These are phyloP conservation scores for Phlebiopsis flavidoalba DNA, from an alignment of 768 basidiomycete species.

Conservation along the genomic window DNA sequence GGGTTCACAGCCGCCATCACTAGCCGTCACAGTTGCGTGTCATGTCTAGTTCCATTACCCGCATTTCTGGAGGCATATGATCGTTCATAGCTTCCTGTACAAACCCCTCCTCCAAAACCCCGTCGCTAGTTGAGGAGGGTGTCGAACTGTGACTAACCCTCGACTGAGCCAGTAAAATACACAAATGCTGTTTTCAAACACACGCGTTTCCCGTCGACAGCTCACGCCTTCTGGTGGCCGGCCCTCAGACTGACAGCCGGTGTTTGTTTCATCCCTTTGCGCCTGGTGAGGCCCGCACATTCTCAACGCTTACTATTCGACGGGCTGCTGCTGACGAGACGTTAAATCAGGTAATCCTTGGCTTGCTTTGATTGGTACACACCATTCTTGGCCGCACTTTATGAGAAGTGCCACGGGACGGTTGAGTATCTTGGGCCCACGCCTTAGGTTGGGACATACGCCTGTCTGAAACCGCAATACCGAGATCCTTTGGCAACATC, in stretches of 20 bases:
- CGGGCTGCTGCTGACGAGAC: background rate
- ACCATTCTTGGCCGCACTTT: constrained; percentile 54
- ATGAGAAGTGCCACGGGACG: constrained; percentile 28
- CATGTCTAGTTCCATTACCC: constrained; percentile 7
- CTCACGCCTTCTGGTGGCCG: constrained; percentile 54
- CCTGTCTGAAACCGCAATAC: constrained; percentile 29
- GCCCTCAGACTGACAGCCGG: background rate
- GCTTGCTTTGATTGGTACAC: constrained; percentile 64
- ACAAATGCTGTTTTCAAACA: constrained; percentile 31
- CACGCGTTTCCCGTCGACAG: constrained; percentile 30
- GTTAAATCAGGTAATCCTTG: constrained; percentile 42
- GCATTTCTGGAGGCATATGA: constrained; percentile 12
- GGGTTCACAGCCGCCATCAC: background rate
- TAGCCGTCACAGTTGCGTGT: background rate
- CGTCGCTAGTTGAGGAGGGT: no score
- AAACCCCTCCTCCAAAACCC: no score
- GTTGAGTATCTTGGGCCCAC: constrained; percentile 53
- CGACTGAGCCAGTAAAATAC: background rate
- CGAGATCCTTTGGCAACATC: constrained; percentile 24
- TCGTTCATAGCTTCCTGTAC: background rate
- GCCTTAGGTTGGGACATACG: constrained; percentile 64
- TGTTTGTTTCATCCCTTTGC: constrained; percentile 13
- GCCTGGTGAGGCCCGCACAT: constrained; percentile 9
- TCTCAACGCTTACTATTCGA: background rate
- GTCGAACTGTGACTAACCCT: no score